Evolutionary conservation across 352 stramenopile species (phyloP), one percentile per base, ranked within the genome.

Genomic region (Pythium scleroteichum): DNA sequence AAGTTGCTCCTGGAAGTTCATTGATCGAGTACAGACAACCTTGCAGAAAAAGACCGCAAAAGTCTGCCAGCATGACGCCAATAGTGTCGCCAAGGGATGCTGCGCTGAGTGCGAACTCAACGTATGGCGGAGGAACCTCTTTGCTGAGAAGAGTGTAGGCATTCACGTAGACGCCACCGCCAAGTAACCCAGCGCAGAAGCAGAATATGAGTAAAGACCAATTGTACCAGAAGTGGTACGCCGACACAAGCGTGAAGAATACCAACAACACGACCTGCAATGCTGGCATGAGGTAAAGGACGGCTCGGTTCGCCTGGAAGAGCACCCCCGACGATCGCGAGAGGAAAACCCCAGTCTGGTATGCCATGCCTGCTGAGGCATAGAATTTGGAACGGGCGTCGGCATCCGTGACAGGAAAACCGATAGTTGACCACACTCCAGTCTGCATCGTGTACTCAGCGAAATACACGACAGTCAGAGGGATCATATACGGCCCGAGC

Each of bases 361-460:
- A 98, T 4, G 76, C 72, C 72, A 95, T 89, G 16, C 97, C 97
- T 1, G 89, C 85, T 2, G 84, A 89, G 32, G 88, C 74, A 67
- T 98, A 98, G 69, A 98, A 98, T 41, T 70, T 63, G 38, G 90
- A 69, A 27, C 92, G 86, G 8, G 92, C 82, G 0, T 66, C 62
- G 32, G 76, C 68, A 62, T 76, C 84, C 23, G 78, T 71, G 0
- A 97, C 84, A 1, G 95, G 95, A 64, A 98, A 98, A 9, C 95
- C 93, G 64, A 98, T 97, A 12, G 92, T 80, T 14, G 88, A 95
- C 95, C 95, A 98, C 13, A 96, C 87, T 24, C 93, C 95, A 1
- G 86, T 92, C 71, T 98, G 92, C 69, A 98, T 92, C 4, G 88
- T 90, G 73, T 98, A 98, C 68, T 98, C 95, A 9, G 92, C 85